A percentile compares a stretch with the other conserved stretches of the same genome.
Evolutionary conservation across 164 flowering plant species (phyloP).

Genomic region (grape (Vitis vinifera)): DNA sequence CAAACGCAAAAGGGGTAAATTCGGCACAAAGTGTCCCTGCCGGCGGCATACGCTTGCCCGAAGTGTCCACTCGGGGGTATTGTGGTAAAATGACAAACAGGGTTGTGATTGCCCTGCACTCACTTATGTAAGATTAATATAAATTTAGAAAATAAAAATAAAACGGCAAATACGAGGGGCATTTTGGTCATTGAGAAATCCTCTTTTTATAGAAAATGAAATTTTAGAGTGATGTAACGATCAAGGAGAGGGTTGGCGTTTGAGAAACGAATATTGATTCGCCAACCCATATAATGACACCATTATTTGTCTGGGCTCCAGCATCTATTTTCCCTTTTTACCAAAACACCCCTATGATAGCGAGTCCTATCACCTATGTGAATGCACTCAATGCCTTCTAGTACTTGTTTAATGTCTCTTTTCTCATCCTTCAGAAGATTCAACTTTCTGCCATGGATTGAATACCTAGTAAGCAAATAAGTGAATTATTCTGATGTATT

Average conservation of each 20-base stretch:
- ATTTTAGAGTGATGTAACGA: conserved; percentile 13
- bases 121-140: too few relatives aligned
- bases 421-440: too few relatives aligned
- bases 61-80: conserved; percentile 7
- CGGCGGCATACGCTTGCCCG: background rate
- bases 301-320: conserved; percentile 26
- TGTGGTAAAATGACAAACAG: background rate
- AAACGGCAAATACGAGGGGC: background rate
- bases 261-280: conserved; percentile 24
- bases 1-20: background rate
- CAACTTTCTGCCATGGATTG: too few relatives aligned
- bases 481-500: too few relatives aligned
- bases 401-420: too few relatives aligned
- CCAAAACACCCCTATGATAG: background rate
- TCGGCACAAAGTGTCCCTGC: conserved; percentile 8
- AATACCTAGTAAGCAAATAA: too few relatives aligned
- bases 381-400: too few relatives aligned
- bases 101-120: too few relatives aligned
- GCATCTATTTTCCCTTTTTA: background rate
- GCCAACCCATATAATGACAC: conserved; percentile 26
- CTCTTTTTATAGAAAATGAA: conserved; percentile 20
- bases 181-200: background rate
- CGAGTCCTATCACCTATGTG: too few relatives aligned
- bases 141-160: too few relatives aligned
- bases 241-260: conserved; percentile 17